phyloP scores from a whole-genome alignment of 495 filamentous ascomycete species.

The Mycothermus thermophilus region DNA sequence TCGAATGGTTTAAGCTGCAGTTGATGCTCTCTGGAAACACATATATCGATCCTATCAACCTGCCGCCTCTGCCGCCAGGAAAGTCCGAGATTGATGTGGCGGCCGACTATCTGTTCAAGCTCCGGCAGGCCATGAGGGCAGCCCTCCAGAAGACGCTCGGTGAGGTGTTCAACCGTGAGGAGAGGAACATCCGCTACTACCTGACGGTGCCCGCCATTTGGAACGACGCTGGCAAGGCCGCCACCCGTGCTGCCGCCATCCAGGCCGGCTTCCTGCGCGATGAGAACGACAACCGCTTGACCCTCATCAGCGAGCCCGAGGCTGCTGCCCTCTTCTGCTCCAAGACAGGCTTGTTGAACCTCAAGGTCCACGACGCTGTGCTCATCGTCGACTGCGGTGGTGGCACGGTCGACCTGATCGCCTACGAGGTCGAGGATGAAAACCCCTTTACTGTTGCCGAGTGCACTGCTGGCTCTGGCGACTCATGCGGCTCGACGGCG shows the following conservation, averaged over 20 bases:
- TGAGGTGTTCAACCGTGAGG: slow-evolving; percentile 62
- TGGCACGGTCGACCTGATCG: slow-evolving; percentile 63
- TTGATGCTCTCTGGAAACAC: slow-evolving; percentile 67
- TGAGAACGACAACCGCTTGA: slow-evolving; percentile 61
- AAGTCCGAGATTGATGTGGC: slow-evolving; percentile 68
- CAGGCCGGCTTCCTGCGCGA: slow-evolving; percentile 62
- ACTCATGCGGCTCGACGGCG: slow-evolving; percentile 61
- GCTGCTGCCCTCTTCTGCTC: slow-evolving; percentile 62
- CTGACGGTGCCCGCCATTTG: slow-evolving; percentile 63
- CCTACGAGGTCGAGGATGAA: slow-evolving; percentile 65
- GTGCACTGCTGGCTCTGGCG: slow-evolving; percentile 61
- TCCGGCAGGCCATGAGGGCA: slow-evolving; percentile 59
- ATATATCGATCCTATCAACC: slow-evolving; percentile 67
- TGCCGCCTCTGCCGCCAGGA: slow-evolving; percentile 59
- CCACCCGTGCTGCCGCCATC: slow-evolving; percentile 56
- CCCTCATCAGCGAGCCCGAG: slow-evolving; percentile 58
- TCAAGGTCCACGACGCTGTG: slow-evolving; percentile 61
- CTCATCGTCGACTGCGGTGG: slow-evolving; percentile 66
- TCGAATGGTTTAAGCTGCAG: slow-evolving; percentile 70
- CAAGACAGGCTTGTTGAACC: slow-evolving; percentile 57
- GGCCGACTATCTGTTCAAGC: slow-evolving; percentile 63
- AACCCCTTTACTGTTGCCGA: slow-evolving; percentile 61
- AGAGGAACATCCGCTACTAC: slow-evolving; percentile 61
- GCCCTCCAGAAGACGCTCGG: slow-evolving; percentile 64
- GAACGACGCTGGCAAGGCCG: slow-evolving; percentile 65